phyloP scores from a whole-genome alignment of 1,284 basidiomycete species.

The Ceratobasidium sp. region DNA sequence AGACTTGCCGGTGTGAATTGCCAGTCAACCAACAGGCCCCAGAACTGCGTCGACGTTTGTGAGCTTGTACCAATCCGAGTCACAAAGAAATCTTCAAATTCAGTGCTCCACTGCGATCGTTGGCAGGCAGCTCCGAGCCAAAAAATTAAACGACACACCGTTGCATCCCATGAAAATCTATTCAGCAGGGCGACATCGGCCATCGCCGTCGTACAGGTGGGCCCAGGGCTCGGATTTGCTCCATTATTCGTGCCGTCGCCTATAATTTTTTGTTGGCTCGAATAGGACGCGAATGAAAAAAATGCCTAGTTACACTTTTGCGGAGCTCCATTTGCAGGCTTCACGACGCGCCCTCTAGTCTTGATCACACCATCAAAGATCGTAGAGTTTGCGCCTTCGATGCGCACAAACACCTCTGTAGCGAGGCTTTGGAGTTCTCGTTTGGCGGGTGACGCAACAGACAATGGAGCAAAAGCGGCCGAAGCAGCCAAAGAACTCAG shows the following conservation, averaged over 20 bases:
- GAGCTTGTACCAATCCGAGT: not conserved
- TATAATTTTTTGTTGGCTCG: slow-evolving; percentile 1
- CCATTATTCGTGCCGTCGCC: slow-evolving; percentile 13
- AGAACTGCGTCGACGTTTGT: slow-evolving; percentile 1
- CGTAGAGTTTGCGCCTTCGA: not conserved
- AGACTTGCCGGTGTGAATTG: slow-evolving; percentile 1
- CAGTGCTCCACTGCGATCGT: not conserved
- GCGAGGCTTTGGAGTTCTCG: not conserved
- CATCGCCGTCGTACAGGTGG: slow-evolving; percentile 17
- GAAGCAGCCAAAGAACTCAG: not conserved
- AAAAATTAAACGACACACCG: slow-evolving; percentile 1
- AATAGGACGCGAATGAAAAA: not conserved
- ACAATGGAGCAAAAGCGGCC: slow-evolving; percentile 6
- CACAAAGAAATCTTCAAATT: slow-evolving; percentile 11
- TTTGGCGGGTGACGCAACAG: not conserved
- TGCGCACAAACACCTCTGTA: not conserved
- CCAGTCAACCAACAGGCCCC: slow-evolving; percentile 1
- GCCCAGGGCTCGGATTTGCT: slow-evolving; percentile 12
- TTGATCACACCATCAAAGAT: not conserved
- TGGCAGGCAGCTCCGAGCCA: not conserved
- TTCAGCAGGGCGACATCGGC: not conserved
- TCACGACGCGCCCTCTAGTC: not conserved
- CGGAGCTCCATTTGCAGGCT: slow-evolving; percentile 6
- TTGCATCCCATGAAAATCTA: not conserved
- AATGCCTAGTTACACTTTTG: slow-evolving; percentile 1